Evolutionary conservation across 495 filamentous ascomycete genomes (phyloP).

Genomic region (Aspergillus mulundensis): DNA sequence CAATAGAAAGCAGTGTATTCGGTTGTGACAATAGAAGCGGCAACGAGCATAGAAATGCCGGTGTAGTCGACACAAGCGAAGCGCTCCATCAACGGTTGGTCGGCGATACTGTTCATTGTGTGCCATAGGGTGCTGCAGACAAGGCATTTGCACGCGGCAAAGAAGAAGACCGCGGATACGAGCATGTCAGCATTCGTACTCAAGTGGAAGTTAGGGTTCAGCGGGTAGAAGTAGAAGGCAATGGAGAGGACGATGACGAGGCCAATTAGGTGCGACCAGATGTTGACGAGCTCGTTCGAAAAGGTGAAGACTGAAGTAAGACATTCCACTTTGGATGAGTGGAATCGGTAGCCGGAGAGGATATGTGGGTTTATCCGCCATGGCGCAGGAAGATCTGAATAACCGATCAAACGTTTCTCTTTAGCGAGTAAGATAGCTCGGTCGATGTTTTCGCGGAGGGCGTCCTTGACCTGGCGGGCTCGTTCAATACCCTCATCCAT

Average conservation of each 20-base stretch:
- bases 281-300: constrained; percentile 94
- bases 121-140: constrained; percentile 96
- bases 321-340: constrained; percentile 80
- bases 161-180: constrained; percentile 92
- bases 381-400: constrained; percentile 83
- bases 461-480: constrained; percentile 71
- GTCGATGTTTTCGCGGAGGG: constrained; percentile 74
- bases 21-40: constrained; percentile 94
- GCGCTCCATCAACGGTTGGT: constrained; percentile 83
- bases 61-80: constrained; percentile 99
- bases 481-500: constrained; percentile 82
- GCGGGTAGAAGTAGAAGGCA: constrained; percentile 95
- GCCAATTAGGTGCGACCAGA: constrained; percentile 92
- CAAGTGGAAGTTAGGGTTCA: constrained; percentile 74
- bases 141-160: constrained; percentile 92
- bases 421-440: constrained; percentile 71
- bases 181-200: constrained; percentile 84
- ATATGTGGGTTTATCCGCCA: constrained; percentile 98
- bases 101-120: constrained; percentile 93
- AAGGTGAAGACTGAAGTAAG: constrained; percentile 74
- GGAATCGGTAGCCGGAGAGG: constrained; percentile 85
- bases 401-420: constrained; percentile 78
- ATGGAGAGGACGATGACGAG: constrained; percentile 81
- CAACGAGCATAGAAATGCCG: constrained; percentile 93
- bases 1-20: constrained; percentile 99